Evolutionary conservation across 2,329 filamentous ascomycete genomes (phyloP), one percentile per base, ranked within the genome.

Genomic region (Botrytis paeoniae): DNA sequence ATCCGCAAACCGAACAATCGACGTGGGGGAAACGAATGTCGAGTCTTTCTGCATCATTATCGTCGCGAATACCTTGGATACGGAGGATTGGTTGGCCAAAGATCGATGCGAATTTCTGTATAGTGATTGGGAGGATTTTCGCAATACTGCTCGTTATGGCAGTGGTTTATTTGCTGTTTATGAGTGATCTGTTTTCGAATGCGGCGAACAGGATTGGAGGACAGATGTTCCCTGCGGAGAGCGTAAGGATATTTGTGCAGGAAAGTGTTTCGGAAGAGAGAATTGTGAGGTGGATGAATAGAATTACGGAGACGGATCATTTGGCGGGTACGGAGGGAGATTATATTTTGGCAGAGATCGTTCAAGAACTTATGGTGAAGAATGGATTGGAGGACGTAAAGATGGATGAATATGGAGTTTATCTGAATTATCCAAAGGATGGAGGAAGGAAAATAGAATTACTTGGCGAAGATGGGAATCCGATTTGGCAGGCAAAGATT

Each of bases 251-350:
- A 73, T 93, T 92, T 82, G 87, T 97, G 39, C 90, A 96, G 81
- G 85, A 86, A 66, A 89, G 89, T 78, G 88, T 97, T 76, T 91
- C 97, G 79, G 85, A 89, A 71, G 86, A 86, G 74, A 86, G 87
- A 69, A 92, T 96, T 81, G 88, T 89, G 75, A 90, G 93, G 59
- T 92, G 93, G 73, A 83, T 97, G 74, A 85, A 88, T 78, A 92
- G 95, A 79, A 89, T 95, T 75, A 95, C 94, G 7, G 88, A 88
- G 72, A 97, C 93, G 80, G 93, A 96, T 75, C 96, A 98, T 82
- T 87, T 98, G 75, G 96, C 94, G 3, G 96, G 96, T n/a, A 97
- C 94, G 4, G 92, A 97, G 83, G 96, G 96, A 65, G 95, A 97
- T 83, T 94, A 92, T 78, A 93, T 92, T 63, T 86, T 97, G 71